phyloP scores from a whole-genome alignment of 2,329 filamentous ascomycete genomes.

The Colletotrichum godetiae region DNA sequence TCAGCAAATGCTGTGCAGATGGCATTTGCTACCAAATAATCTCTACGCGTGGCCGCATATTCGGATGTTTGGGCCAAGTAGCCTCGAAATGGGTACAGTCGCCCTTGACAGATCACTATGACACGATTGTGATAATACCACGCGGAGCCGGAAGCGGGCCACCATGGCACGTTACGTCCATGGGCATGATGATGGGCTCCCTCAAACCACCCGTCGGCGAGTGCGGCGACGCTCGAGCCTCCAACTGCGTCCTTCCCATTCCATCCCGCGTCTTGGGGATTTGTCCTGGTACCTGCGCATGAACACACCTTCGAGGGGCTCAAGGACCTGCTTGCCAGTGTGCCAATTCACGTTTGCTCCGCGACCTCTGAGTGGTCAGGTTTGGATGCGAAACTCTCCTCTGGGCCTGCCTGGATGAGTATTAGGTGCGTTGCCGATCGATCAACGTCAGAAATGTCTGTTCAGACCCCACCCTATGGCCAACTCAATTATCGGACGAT shows the following conservation, averaged over 20 bases:
- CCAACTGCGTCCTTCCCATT: not conserved
- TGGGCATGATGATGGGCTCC: constrained; percentile 17
- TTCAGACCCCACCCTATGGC: constrained; percentile 21
- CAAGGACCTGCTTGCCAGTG: constrained; percentile 23
- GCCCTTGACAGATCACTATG: constrained; percentile 2
- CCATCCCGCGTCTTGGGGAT: constrained; percentile 1
- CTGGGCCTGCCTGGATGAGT: constrained; percentile 2
- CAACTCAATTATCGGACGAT: constrained; percentile 29
- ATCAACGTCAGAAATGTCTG: constrained; percentile 32
- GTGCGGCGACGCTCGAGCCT: constrained; percentile 27
- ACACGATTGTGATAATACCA: constrained; percentile 1
- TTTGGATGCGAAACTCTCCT: constrained; percentile 22
- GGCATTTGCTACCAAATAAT: constrained; percentile 7
- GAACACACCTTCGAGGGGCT: constrained; percentile 14
- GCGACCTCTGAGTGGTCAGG: constrained; percentile 8
- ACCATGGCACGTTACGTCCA: not conserved
- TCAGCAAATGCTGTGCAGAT: not conserved
- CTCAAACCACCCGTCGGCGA: constrained; percentile 22
- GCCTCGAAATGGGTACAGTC: not conserved
- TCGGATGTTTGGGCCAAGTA: not conserved
- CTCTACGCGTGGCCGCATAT: not conserved
- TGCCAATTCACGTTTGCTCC: constrained; percentile 12
- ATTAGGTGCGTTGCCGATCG: constrained; percentile 13
- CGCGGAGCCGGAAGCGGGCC: not conserved
- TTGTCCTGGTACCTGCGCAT: constrained; percentile 21